Evolutionary conservation across 73 alveolate species (phyloP), one percentile per base, ranked within the genome.

Genomic region (Strombidium stylifer): DNA sequence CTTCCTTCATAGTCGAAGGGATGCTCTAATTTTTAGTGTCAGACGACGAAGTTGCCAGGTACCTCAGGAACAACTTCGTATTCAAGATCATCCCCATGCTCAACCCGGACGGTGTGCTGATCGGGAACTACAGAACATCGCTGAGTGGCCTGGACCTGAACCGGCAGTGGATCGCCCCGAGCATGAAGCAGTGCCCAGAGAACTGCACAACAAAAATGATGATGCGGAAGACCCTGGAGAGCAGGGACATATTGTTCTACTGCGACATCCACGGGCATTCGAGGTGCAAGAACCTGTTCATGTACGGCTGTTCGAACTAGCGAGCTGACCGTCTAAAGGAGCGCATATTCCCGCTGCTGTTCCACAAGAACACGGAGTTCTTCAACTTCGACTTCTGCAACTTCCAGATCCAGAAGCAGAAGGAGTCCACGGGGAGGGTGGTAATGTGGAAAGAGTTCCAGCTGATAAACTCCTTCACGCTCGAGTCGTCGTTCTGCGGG

Each of bases 51-150:
- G 77, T 56, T 0, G 94, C 94, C 0, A 68, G 62, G 61, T 62
- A 84, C 57, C 71, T 89, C 24, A 84, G 97, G 74, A 85, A 73
- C 61, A 84, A 83, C 42, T 84, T 52, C 39, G 91, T 89, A 49
- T 89, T 89, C 61, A 89, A 89, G 64, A 83, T 89, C 8, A 69
- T 88, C 6, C 99, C 99, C 27, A 95, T 95, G 98, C 72, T 89
- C 59, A 95, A 95, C 77, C 98, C 98, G 12, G 99, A 95, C 78
- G 99, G 99, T 0, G 99, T 93, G 5, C 65, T 93, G 31, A 81
- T 92, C 8, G 99, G 99, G 0, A 95, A 95, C 72, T 92, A 96
- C 31, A 61, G 99, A 56, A 83, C 97, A 45, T 85, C 96, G 49
- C 81, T 95, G 45, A 82, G 95, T 36, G 98, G 98, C 27, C 81